Evolutionary conservation across 2,329 filamentous ascomycete genomes (phyloP).

Genomic region (Arthrinium puccinioides): DNA sequence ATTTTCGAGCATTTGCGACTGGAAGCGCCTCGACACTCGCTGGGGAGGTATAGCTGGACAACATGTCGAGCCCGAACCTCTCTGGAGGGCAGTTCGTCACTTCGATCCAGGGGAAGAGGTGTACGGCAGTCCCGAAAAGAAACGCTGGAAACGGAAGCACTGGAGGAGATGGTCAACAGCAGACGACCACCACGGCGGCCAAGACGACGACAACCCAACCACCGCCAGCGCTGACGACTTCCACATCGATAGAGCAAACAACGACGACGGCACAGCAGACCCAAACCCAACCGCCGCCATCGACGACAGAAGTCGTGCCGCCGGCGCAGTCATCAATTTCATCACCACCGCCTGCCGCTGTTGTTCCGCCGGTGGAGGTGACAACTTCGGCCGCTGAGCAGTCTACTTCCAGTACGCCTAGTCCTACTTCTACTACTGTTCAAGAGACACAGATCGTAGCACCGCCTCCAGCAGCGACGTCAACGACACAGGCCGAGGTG

Average conservation of each 20-base stretch:
- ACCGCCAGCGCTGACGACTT: not conserved
- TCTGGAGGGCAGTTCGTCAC: slow-evolving; percentile 41
- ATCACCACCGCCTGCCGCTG: no score
- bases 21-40: slow-evolving; percentile 30
- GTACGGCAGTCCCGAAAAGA: slow-evolving; percentile 43
- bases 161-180: slow-evolving; percentile 12
- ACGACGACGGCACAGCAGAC: slow-evolving; percentile 1
- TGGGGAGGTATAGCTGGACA: slow-evolving; percentile 12
- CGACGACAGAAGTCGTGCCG: not conserved
- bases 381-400: not conserved
- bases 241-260: not conserved
- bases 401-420: slow-evolving; percentile 28
- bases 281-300: not conserved
- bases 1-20: slow-evolving; percentile 32
- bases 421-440: slow-evolving; percentile 15
- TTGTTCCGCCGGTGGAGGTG: no score
- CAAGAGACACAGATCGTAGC: slow-evolving; percentile 9
- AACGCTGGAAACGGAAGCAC: slow-evolving; percentile 10
- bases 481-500: slow-evolving; percentile 8
- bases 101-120: slow-evolving; percentile 40
- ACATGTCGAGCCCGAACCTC: slow-evolving; percentile 37
- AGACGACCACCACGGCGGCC: slow-evolving; percentile 13
- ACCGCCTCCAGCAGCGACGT: slow-evolving; percentile 10
- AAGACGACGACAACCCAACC: slow-evolving; percentile 5
- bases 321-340: not conserved